Percentiles rank a stretch among this genome's conserved stretches.
Conservation (phyloP, 2,329 filamentous ascomycete genomes). For the Beauveria sp. region DNA sequence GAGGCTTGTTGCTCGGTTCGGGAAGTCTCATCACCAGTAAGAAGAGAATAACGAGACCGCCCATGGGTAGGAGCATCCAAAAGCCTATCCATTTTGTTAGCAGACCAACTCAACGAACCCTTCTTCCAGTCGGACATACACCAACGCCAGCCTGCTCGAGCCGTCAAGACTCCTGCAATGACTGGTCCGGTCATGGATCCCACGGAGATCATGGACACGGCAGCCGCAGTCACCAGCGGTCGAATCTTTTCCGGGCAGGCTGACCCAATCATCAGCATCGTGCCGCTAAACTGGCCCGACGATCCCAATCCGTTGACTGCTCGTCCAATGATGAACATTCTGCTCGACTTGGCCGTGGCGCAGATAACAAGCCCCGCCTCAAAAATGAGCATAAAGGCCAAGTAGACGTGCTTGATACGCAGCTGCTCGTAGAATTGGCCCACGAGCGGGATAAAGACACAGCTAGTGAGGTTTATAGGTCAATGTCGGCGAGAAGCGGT, state of each 20-base stretch:
- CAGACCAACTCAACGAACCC: no score
- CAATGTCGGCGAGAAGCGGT: no score
- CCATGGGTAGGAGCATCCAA: conserved; percentile 7
- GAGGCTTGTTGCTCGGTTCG: neutral
- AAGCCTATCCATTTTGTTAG: neutral
- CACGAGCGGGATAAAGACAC: conserved; percentile 2
- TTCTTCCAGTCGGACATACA: neutral
- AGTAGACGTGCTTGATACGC: conserved; percentile 8
- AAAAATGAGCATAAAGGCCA: conserved; percentile 7
- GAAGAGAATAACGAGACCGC: neutral
- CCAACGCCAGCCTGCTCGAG: conserved; percentile 9
- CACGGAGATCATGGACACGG: conserved; percentile 5
- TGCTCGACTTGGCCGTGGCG: neutral
- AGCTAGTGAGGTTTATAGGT: neutral
- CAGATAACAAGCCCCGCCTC: conserved; percentile 6
- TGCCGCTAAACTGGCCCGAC: conserved; percentile 9
- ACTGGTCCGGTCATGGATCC: conserved; percentile 10
- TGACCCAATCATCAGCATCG: neutral
- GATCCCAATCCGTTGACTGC: conserved; percentile 5
- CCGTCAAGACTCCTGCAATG: conserved; percentile 9
- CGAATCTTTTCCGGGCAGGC: neutral
- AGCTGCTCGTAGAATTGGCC: conserved; percentile 7
- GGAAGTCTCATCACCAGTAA: no score
- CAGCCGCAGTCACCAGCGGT: neutral
- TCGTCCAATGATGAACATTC: conserved; percentile 7